These are phyloP conservation scores for Knufia petricola DNA, from an alignment of 2,329 filamentous ascomycete species.

Conservation along the genomic window DNA sequence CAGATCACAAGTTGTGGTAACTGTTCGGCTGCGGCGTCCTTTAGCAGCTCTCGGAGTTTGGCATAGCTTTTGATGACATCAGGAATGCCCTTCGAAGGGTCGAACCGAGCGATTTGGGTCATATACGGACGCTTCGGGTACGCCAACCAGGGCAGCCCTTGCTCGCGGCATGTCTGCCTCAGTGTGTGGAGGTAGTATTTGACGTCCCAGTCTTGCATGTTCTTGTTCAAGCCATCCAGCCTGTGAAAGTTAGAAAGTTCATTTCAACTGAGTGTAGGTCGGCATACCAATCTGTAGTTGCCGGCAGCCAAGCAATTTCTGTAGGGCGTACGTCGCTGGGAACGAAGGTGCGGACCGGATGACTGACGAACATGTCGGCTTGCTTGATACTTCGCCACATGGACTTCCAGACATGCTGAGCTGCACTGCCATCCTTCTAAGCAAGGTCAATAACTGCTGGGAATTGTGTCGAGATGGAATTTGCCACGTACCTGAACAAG, in stretches of 20 bases:
- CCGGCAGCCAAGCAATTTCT: conserved; percentile 66
- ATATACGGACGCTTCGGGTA: conserved; percentile 60
- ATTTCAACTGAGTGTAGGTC: not conserved
- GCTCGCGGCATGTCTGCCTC: conserved; percentile 50
- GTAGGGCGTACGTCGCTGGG: conserved; percentile 56
- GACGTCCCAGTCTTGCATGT: conserved; percentile 58
- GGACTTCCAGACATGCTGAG: conserved; percentile 65
- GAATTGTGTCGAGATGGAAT: not conserved
- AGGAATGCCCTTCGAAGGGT: conserved; percentile 72
- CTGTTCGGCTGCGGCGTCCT: conserved; percentile 39
- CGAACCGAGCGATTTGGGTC: conserved; percentile 70
- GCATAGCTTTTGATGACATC: conserved; percentile 68
- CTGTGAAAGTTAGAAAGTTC: conserved; percentile 25
- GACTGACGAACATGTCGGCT: conserved; percentile 71
- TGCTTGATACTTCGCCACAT: conserved; percentile 62
- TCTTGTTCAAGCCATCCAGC: conserved; percentile 74
- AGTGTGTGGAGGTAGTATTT: conserved; percentile 69
- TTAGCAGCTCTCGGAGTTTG: conserved; percentile 56
- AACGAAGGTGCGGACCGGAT: conserved; percentile 68
- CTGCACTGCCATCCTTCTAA: conserved; percentile 49
- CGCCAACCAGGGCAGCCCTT: conserved; percentile 43
- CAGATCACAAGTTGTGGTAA: conserved; percentile 66
- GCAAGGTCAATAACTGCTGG: not conserved
- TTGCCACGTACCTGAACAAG: conserved; percentile 43
- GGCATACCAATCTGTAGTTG: conserved; percentile 65